These are phyloP conservation scores for Penicillium soppii DNA, from an alignment of 495 filamentous ascomycete genomes.

Conservation along the genomic window DNA sequence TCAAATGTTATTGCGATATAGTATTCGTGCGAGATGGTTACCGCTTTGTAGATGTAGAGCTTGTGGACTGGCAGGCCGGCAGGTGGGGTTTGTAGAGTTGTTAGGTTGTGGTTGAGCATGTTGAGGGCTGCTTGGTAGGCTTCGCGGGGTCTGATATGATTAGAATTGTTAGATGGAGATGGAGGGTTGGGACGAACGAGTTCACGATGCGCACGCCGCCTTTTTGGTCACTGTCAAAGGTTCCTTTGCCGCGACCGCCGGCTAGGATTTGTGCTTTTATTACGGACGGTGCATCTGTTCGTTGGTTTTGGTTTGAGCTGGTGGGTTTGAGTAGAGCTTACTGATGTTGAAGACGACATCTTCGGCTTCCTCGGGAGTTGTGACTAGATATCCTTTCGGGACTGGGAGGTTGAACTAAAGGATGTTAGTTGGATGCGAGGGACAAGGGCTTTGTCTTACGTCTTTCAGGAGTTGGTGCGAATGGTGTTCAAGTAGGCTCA, in stretches of 20 bases:
- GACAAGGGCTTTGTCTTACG: conserved; percentile 5
- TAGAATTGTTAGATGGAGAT: not conserved
- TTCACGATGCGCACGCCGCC: conserved; percentile 30
- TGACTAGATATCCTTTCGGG: conserved; percentile 25
- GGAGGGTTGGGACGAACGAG: conserved; percentile 12
- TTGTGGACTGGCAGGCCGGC: conserved; percentile 31
- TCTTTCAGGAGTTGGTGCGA: conserved; percentile 29
- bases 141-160: conserved; percentile 28
- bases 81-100: conserved; percentile 31
- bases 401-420: conserved; percentile 30
- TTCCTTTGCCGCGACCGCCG: conserved; percentile 34
- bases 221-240: conserved; percentile 29
- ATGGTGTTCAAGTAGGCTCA: conserved; percentile 29
- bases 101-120: conserved; percentile 34
- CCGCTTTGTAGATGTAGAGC: conserved; percentile 33
- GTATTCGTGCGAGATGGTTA: conserved; percentile 28
- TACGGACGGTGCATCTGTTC: conserved; percentile 26
- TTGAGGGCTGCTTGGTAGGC: conserved; percentile 30
- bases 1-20: conserved; percentile 37
- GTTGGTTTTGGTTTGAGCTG: not conserved
- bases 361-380: conserved; percentile 21
- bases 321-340: not conserved
- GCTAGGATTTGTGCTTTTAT: conserved; percentile 35
- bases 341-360: conserved; percentile 25
- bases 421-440: conserved; percentile 1